phyloP scores from a whole-genome alignment of 768 basidiomycete species.

The Boletus subcaerulescens region DNA sequence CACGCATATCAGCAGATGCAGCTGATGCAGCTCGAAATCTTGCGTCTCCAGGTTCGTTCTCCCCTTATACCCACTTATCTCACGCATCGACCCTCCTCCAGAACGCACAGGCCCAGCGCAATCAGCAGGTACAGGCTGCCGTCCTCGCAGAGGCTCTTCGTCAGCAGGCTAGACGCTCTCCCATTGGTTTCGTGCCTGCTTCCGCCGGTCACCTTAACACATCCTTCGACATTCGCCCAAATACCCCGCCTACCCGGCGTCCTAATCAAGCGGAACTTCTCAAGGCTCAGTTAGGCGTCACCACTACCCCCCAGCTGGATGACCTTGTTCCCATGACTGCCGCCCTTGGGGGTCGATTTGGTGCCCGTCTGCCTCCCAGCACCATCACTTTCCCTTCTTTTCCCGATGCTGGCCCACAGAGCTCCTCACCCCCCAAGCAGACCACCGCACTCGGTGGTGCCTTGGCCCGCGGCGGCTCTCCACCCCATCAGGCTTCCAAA shows the following conservation, averaged over 20 bases:
- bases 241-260: conserved; percentile 61
- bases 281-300: conserved; percentile 54
- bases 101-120: conserved; percentile 63
- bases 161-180: conserved; percentile 43
- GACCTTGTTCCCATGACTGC: conserved; percentile 81
- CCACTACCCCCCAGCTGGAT: conserved; percentile 32
- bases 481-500: conserved; percentile 37
- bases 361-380: conserved; percentile 48
- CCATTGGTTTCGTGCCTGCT: conserved; percentile 44
- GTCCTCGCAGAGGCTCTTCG: conserved; percentile 57
- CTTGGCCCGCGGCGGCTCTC: conserved; percentile 57
- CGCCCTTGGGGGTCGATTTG: conserved; percentile 71
- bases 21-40: conserved; percentile 80
- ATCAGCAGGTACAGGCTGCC: conserved; percentile 65
- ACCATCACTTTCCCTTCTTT: conserved; percentile 40
- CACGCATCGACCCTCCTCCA: conserved; percentile 27
- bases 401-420: conserved; percentile 42
- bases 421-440: conserved; percentile 45
- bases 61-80: background rate
- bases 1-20: conserved; percentile 73
- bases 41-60: conserved; percentile 69
- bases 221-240: conserved; percentile 63
- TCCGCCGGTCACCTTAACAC: conserved; percentile 69
- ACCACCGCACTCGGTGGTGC: conserved; percentile 74
- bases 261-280: conserved; percentile 67